Evolutionary conservation across 768 basidiomycete genomes (phyloP).

Genomic region (Pisolithus marmoratus): DNA sequence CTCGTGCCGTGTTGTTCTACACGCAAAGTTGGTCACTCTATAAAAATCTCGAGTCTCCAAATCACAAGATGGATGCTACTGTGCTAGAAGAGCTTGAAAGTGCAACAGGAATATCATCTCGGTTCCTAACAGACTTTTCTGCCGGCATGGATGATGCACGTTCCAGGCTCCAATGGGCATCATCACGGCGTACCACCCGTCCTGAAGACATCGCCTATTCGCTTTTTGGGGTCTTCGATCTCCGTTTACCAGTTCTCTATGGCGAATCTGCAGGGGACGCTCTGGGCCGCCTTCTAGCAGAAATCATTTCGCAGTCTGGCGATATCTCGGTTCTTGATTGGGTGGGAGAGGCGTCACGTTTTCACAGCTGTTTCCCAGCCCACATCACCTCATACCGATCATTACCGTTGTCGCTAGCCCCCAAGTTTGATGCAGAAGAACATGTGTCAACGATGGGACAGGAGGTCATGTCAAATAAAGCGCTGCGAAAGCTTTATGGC

Average conservation of each 20-base stretch:
- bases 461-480: too few relatives aligned
- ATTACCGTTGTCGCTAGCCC: neutral
- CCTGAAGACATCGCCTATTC: constrained; percentile 5
- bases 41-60: neutral
- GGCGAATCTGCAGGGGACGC: neutral
- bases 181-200: neutral
- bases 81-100: neutral
- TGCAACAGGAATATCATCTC: neutral
- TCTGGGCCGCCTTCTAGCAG: neutral
- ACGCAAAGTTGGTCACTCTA: neutral
- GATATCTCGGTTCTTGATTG: neutral
- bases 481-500: neutral
- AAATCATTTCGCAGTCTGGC: neutral
- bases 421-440: neutral
- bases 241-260: neutral
- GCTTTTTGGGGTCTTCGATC: constrained; percentile 3
- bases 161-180: constrained; percentile 1
- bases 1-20: neutral
- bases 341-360: neutral
- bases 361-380: neutral
- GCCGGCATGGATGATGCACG: constrained; percentile 5
- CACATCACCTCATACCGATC: neutral
- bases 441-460: neutral
- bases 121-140: neutral
- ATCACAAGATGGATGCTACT: neutral